Percentiles rank a stretch among this genome's conserved stretches.
Conservation (phyloP, 495 filamentous ascomycete species). For the Hypomontagnella submonticulosa region DNA sequence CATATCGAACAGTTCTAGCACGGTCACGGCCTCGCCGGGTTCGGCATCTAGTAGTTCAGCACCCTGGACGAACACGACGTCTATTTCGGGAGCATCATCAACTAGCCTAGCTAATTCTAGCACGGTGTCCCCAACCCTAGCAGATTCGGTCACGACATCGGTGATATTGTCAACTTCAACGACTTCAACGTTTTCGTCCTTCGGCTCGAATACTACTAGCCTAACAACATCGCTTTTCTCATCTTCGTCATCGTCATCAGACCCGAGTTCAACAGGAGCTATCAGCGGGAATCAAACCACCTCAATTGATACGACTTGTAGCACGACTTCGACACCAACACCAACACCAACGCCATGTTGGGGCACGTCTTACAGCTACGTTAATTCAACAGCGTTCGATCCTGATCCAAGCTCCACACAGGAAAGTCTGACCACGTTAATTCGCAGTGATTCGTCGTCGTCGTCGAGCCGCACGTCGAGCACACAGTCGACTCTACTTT, state of each 20-base stretch:
- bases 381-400: constrained; percentile 15
- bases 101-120: constrained; percentile 1
- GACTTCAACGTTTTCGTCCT: background rate
- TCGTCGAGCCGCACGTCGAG: constrained; percentile 4
- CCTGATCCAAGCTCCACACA: background rate
- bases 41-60: constrained; percentile 14
- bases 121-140: constrained; percentile 8
- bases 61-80: constrained; percentile 25
- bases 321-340: constrained; percentile 5
- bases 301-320: constrained; percentile 33
- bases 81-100: constrained; percentile 3
- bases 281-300: background rate
- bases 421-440: background rate
- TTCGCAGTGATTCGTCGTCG: background rate
- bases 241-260: constrained; percentile 2
- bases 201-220: background rate
- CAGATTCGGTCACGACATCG: background rate
- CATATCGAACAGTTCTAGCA: constrained; percentile 17
- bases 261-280: constrained; percentile 3
- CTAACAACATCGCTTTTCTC: constrained; percentile 10
- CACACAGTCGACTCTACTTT: background rate
- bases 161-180: background rate
- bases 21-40: constrained; percentile 5
- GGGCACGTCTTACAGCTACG: constrained; percentile 3
- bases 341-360: constrained; percentile 1